Percentiles rank a stretch among this genome's conserved stretches.
Conservation (phyloP, 1,139 yeast genomes). For the Keqinozyma sinolaborantium region DNA sequence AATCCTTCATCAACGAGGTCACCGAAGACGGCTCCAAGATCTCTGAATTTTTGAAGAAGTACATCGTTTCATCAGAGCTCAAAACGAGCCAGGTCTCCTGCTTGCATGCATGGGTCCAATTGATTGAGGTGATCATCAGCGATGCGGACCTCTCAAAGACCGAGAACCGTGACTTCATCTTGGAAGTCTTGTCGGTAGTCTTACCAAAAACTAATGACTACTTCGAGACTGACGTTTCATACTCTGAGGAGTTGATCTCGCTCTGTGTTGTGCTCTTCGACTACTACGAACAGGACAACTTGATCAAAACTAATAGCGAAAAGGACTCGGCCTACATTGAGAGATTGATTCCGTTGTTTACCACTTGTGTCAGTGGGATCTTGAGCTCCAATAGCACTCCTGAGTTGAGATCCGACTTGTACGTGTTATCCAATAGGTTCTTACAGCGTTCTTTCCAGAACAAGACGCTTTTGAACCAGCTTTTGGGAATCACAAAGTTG, state of each 20-base stretch:
- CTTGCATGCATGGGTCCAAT: conserved; percentile 78
- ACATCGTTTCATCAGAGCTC: conserved; percentile 42
- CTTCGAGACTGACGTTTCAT: conserved; percentile 59
- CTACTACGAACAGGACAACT: conserved; percentile 40
- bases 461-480: conserved; percentile 37
- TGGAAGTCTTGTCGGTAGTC: conserved; percentile 72
- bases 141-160: conserved; percentile 39
- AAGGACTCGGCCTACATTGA: conserved; percentile 33
- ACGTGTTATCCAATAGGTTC: conserved; percentile 67
- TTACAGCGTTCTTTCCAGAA: conserved; percentile 48
- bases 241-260: conserved; percentile 76
- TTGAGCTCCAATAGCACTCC: conserved; percentile 67
- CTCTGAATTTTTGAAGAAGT: conserved; percentile 37
- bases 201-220: conserved; percentile 77
- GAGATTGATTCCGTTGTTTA: conserved; percentile 65
- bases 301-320: conserved; percentile 22
- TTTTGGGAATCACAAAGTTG: conserved; percentile 51
- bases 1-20: conserved; percentile 21
- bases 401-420: conserved; percentile 70
- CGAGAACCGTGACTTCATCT: conserved; percentile 54
- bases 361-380: conserved; percentile 71
- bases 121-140: conserved; percentile 68
- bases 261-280: conserved; percentile 70
- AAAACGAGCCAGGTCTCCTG: conserved; percentile 55
- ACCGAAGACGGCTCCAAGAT: conserved; percentile 25